These are phyloP conservation scores for Mycena sanguinolenta DNA, from an alignment of 768 basidiomycete genomes.

Conservation along the genomic window DNA sequence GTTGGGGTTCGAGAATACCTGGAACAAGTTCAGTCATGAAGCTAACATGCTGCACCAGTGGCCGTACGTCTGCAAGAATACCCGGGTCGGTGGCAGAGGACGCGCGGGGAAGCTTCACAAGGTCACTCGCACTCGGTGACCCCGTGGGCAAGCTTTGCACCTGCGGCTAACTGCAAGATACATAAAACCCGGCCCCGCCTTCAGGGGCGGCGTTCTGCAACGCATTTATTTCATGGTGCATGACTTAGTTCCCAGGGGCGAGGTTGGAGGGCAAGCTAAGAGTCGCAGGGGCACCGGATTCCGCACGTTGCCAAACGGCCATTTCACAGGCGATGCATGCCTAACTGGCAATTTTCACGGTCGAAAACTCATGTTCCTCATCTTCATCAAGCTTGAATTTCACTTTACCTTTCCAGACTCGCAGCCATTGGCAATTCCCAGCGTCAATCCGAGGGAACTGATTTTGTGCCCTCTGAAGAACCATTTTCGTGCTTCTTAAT, in stretches of 20 bases:
- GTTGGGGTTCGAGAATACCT: constrained; percentile 36
- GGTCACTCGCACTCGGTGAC: constrained; percentile 58
- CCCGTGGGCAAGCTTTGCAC: constrained; percentile 69
- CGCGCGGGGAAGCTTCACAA: constrained; percentile 79
- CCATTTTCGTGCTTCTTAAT: too few species aligned
- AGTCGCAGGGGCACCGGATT: constrained; percentile 52
- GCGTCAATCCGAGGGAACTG: too few species aligned
- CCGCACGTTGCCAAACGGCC: not conserved
- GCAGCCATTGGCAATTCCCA: too few species aligned
- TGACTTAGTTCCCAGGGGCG: constrained; percentile 77
- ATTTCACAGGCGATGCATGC: constrained; percentile 41
- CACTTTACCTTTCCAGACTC: too few species aligned
- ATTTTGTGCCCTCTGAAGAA: too few species aligned
- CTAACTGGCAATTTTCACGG: too few species aligned
- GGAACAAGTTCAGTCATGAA: constrained; percentile 4
- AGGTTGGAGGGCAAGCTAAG: constrained; percentile 65
- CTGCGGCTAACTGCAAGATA: constrained; percentile 72
- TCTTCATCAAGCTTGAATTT: too few species aligned
- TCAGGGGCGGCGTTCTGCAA: constrained; percentile 71
- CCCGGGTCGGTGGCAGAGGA: constrained; percentile 81
- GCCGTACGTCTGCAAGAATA: constrained; percentile 65
- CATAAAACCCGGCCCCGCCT: constrained; percentile 87
- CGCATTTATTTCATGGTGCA: constrained; percentile 86
- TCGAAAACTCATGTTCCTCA: too few species aligned
- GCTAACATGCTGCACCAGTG: not conserved